phyloP scores from a whole-genome alignment of 345 rosid species.

The Moricandia moricandioides region DNA sequence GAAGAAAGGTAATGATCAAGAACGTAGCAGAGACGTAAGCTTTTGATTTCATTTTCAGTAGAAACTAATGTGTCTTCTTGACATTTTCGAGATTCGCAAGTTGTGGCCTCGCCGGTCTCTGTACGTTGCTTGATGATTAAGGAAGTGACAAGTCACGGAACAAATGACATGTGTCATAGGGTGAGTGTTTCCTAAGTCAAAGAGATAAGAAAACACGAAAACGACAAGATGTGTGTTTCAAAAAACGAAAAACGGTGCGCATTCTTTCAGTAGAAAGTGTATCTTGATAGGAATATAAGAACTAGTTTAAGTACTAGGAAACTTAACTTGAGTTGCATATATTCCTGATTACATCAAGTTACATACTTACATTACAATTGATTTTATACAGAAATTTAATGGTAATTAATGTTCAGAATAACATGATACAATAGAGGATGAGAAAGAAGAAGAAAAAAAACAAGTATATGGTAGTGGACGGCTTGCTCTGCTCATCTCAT shows the following conservation, averaged over 20 bases:
- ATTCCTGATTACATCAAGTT: conserved; percentile 25
- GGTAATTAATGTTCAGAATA: conserved; percentile 27
- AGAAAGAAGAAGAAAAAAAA: conserved; percentile 35
- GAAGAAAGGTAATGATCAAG: conserved; percentile 23
- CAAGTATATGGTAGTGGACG: conserved; percentile 40
- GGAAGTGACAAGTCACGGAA: conserved; percentile 1
- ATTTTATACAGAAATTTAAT: background rate
- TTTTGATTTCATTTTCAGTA: conserved; percentile 11
- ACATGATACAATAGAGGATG: conserved; percentile 25
- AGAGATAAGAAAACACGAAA: background rate
- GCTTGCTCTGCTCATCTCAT: conserved; percentile 32
- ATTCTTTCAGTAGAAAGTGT: background rate
- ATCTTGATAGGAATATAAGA: background rate
- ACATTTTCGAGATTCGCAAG: conserved; percentile 9
- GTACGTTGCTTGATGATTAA: conserved; percentile 26
- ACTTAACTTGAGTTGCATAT: conserved; percentile 11
- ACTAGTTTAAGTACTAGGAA: background rate
- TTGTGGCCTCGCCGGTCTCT: conserved; percentile 8
- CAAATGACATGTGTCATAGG: conserved; percentile 11
- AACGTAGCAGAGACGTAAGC: background rate
- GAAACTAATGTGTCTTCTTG: background rate
- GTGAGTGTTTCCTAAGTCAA: background rate
- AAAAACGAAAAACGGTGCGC: conserved; percentile 5
- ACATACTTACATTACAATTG: conserved; percentile 16
- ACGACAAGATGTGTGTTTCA: conserved; percentile 26